These are phyloP conservation scores for Kwoniella newhampshirensis DNA, from an alignment of 768 basidiomycete genomes.

Conservation along the genomic window DNA sequence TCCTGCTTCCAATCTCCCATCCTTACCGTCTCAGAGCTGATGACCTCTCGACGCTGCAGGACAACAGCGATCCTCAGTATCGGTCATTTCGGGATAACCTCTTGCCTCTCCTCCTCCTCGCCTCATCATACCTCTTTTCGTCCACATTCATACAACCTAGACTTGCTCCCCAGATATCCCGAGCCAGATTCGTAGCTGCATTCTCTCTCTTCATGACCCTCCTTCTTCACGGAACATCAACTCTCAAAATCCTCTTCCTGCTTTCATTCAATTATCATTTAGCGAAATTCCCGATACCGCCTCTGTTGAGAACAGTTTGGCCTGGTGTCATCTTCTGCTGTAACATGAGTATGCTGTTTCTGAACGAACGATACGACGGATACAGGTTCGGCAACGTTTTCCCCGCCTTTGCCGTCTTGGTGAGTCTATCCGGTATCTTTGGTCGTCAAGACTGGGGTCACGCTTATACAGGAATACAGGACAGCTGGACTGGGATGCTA, in stretches of 20 bases:
- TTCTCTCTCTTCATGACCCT: constrained; percentile 68
- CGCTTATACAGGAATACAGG: constrained; percentile 49
- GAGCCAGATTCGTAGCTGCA: constrained; percentile 28
- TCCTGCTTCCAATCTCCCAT: too few species aligned
- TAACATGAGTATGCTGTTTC: constrained; percentile 70
- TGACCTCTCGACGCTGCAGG: constrained; percentile 58
- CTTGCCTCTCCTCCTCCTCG: constrained; percentile 62
- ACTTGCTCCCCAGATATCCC: background rate
- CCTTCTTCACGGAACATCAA: constrained; percentile 76
- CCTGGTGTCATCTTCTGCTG: constrained; percentile 67
- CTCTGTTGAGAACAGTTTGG: constrained; percentile 17
- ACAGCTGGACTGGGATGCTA: constrained; percentile 63
- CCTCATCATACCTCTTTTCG: constrained; percentile 63
- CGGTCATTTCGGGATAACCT: constrained; percentile 80
- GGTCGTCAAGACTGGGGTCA: constrained; percentile 11
- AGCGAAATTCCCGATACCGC: constrained; percentile 55
- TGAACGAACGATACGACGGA: constrained; percentile 72
- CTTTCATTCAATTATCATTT: constrained; percentile 69
- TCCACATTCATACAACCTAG: constrained; percentile 43
- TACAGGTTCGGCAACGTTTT: constrained; percentile 67
- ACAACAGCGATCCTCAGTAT: constrained; percentile 89
- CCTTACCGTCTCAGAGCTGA: background rate
- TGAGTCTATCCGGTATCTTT: constrained; percentile 53
- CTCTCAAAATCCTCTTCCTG: constrained; percentile 73
- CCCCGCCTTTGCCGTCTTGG: constrained; percentile 63